phyloP scores from a whole-genome alignment of 345 rosid species.

The Ailanthus altissimus region DNA sequence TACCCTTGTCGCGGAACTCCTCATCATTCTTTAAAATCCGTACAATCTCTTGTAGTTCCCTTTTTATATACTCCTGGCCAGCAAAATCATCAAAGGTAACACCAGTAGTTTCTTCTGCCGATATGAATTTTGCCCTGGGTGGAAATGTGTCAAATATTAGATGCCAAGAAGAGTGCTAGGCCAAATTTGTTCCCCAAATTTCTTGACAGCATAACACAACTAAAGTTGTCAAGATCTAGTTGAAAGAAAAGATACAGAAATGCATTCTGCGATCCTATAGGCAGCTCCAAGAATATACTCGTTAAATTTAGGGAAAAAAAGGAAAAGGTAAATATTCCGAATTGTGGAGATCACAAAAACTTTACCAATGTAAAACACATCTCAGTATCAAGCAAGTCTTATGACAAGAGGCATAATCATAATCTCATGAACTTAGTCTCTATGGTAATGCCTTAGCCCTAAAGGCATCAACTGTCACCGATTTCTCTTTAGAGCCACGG shows the following conservation, averaged over 20 bases:
- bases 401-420: not conserved
- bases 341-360: not conserved
- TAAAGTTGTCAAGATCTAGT: conserved; percentile 2
- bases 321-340: not conserved
- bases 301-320: too few species aligned
- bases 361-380: not conserved
- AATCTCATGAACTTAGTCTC: not conserved
- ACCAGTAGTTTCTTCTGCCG: conserved; percentile 95
- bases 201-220: conserved; percentile 4
- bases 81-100: conserved; percentile 96
- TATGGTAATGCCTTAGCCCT: not conserved
- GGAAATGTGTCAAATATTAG: conserved; percentile 27
- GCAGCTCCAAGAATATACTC: too few species aligned
- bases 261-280: too few species aligned
- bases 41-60: conserved; percentile 90
- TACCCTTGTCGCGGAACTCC: conserved; percentile 88
- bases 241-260: not conserved
- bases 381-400: not conserved
- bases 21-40: conserved; percentile 86
- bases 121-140: conserved; percentile 88
- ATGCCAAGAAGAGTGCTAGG: not conserved
- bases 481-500: too few species aligned
- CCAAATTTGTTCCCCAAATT: not conserved
- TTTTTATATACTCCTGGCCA: conserved; percentile 95
- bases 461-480: too few species aligned